A percentile compares a stretch with the other conserved stretches of the same genome.
phyloP scores from a whole-genome alignment of 2,329 filamentous ascomycete genomes.

The Salinomyces thailandicus region DNA sequence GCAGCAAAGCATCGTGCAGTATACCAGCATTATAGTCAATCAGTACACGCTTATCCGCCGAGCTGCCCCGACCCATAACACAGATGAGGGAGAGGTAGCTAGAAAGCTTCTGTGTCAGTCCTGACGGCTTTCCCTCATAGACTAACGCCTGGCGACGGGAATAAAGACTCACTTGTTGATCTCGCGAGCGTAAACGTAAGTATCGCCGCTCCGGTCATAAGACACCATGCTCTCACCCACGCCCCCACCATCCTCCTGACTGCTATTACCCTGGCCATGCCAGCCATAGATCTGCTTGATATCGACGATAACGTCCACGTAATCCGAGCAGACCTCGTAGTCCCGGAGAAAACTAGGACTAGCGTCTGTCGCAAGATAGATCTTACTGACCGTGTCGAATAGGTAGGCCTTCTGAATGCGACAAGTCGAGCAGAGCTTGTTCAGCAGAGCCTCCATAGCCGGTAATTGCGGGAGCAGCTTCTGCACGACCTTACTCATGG shows the following conservation, averaged over 20 bases:
- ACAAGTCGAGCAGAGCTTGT: slow-evolving; percentile 84
- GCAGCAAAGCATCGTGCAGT: slow-evolving; percentile 64
- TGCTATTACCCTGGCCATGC: slow-evolving; percentile 23
- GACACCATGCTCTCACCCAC: slow-evolving; percentile 51
- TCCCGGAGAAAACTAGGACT: slow-evolving; percentile 87
- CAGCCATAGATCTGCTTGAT: slow-evolving; percentile 92
- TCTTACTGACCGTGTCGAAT: slow-evolving; percentile 95
- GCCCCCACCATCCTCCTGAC: slow-evolving; percentile 3
- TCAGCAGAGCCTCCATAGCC: slow-evolving; percentile 86
- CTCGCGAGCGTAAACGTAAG: slow-evolving; percentile 55
- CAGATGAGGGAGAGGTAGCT: slow-evolving; percentile 64
- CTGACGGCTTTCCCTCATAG: background rate
- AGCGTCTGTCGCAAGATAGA: slow-evolving; percentile 94
- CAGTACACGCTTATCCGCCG: slow-evolving; percentile 70
- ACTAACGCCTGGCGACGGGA: too few relatives aligned
- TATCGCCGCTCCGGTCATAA: slow-evolving; percentile 46
- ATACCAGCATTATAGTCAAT: slow-evolving; percentile 83
- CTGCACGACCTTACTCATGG: slow-evolving; percentile 96
- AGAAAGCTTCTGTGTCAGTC: background rate
- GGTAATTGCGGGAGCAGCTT: slow-evolving; percentile 90
- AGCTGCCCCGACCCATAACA: slow-evolving; percentile 73
- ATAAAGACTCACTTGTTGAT: slow-evolving; percentile 52
- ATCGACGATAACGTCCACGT: slow-evolving; percentile 96
- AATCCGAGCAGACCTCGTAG: slow-evolving; percentile 97
- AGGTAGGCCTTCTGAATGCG: slow-evolving; percentile 97